Base-by-base conservation (phyloP, 1,139 yeast genomes). In the Geotrichum aggregatum region DNA sequence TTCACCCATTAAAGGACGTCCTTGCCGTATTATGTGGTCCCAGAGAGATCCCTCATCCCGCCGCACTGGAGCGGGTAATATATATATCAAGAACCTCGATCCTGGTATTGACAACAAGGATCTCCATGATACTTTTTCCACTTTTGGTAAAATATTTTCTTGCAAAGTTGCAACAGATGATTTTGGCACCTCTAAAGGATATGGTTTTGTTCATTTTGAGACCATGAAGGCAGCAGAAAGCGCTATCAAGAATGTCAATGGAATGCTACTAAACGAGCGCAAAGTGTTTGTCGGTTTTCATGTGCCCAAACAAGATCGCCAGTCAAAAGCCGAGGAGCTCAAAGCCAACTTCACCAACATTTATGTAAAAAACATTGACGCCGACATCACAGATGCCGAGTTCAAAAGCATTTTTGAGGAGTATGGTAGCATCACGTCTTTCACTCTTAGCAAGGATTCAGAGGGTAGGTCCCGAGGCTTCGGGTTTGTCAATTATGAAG, bases 1-100 rank as follows among this genome's bases (percentile, higher is more conserved):
- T 78, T 75, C 89, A 58, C 83, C 83, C 67, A 83, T 92, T 75
- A 92, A 91, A 75, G 98, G 97, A 68, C 89, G 87, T 70, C 92
- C 97, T 66, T 89, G 98, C 77, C 91, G 99, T 76, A 92, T 92
- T 77, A 94, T 94, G 98, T 91, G 98, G 97, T 89, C 98, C 63
- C 98, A 94, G 79, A 88, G 98, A 77, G 98, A 92, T 73, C 98
- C 98, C 61, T 82, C 96, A 60, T 74, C 84, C 66, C 87, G 98
- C 80, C 88, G 87, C 80, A 85, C 86, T 69, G 98, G 98, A 72
- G 87, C 88, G 61, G 97, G 97, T 69, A 92, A 92, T 81, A 85
- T 94, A 63, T 92, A 87, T 82, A 92, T 92, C 78, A 92, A 92
- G 84, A 94, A 92, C 82, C 83, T 92, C 76, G 97, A 92, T 74